A percentile compares a stretch with the other conserved stretches of the same genome.
Conservation (phyloP, 2,329 filamentous ascomycete species). For the Fusarium haematococcum region DNA sequence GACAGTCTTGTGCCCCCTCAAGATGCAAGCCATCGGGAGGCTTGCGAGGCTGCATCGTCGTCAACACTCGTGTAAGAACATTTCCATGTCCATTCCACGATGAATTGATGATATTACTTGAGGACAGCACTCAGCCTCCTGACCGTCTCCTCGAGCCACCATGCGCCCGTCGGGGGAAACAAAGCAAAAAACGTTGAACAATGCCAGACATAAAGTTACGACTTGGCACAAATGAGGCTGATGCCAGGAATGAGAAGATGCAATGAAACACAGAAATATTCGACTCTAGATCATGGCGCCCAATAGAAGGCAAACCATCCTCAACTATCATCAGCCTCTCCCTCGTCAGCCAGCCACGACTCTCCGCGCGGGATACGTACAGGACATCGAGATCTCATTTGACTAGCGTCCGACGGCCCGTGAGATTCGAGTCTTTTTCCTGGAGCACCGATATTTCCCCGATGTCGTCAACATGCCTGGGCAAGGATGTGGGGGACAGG, state of each 20-base stretch:
- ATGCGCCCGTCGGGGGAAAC: background rate
- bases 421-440: background rate
- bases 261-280: background rate
- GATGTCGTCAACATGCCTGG: background rate
- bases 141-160: background rate
- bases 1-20: background rate
- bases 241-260: background rate
- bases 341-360: slow-evolving; percentile 29
- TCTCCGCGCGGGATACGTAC: background rate
- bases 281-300: background rate
- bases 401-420: slow-evolving; percentile 10
- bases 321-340: background rate
- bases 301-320: slow-evolving; percentile 13
- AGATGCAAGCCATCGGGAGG: background rate
- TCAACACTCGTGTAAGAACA: background rate
- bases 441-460: background rate
- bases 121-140: background rate
- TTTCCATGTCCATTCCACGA: background rate
- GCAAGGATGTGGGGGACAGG: background rate
- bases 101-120: background rate
- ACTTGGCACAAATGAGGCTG: background rate
- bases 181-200: background rate
- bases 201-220: background rate
- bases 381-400: slow-evolving; percentile 3
- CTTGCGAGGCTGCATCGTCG: background rate